Conservation (phyloP, 148 eudicot genomes). For the Cornus controversa region DNA sequence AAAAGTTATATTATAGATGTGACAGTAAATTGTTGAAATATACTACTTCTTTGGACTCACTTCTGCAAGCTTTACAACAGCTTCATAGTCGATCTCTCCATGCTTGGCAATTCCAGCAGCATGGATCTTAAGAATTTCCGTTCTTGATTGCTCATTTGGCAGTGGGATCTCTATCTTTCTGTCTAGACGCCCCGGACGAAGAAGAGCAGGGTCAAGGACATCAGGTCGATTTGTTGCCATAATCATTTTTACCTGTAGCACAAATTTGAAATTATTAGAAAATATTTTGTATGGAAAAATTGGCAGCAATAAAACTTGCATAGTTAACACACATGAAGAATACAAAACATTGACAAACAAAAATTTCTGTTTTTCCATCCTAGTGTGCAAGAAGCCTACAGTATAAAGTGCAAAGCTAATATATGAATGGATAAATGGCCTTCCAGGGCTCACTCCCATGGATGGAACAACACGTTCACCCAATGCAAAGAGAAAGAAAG, state of each 20-base stretch:
- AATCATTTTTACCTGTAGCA: conserved; percentile 76
- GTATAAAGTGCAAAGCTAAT: not conserved
- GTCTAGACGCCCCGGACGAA: conserved; percentile 96
- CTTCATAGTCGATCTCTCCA: conserved; percentile 98
- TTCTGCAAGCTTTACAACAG: conserved; percentile 96
- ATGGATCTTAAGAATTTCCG: conserved; percentile 92
- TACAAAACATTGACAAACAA: not conserved
- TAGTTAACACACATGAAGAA: not conserved
- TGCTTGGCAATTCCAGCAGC: conserved; percentile 99
- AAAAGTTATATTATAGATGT: not conserved
- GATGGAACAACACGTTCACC: not conserved
- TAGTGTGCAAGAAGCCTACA: not conserved
- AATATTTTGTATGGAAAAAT: not conserved
- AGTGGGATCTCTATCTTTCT: conserved; percentile 97
- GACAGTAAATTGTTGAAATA: not conserved
- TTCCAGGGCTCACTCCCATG: not conserved
- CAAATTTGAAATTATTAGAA: not conserved
- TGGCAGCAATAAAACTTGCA: conserved; percentile 4
- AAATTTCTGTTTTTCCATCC: not conserved
- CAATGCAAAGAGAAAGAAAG: too few species aligned
- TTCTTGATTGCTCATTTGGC: conserved; percentile 98
- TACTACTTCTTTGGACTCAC: conserved; percentile 19
- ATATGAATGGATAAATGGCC: not conserved
- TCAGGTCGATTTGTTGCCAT: conserved; percentile 99
- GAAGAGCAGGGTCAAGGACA: conserved; percentile 99